Evolutionary conservation across 768 basidiomycete species (phyloP), one percentile per base, ranked within the genome.

Genomic region (Brasilioporus rufonigricans): DNA sequence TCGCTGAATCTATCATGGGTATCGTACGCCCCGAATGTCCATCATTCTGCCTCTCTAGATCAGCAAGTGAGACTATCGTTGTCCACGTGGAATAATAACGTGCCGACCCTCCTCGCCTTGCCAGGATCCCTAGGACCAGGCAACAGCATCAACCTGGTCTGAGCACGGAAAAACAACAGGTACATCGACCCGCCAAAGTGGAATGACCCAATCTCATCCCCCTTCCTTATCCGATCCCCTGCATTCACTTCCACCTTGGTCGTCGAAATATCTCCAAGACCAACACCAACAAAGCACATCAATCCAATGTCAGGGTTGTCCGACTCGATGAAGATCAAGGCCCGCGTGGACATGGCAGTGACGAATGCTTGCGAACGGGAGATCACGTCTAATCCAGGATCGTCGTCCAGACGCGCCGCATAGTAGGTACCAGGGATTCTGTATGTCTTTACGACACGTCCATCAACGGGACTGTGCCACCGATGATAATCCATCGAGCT

Each of bases 201-300:
- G n/a, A n/a, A n/a, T n/a, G n/a, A n/a, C n/a, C n/a, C n/a, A n/a
- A n/a, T n/a, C n/a, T n/a, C n/a, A n/a, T n/a, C n/a, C n/a, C n/a
- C n/a, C n/a, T n/a, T n/a, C n/a, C n/a, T n/a, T n/a, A n/a, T n/a
- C n/a, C n/a, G n/a, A n/a, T n/a, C n/a, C n/a, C n/a, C n/a, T n/a
- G n/a, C n/a, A n/a, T n/a, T n/a, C 21, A 85, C 83, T 1, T 69
- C 77, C 19, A 77, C 62, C 57, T 79, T 76, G 56, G 79, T 81
- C n/a, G 82, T 85, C 31, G 82, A 86, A 1, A 86, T 76, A 65
- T 87, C 85, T 1, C 73, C 73, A 75, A 87, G 83, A 0, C 85
- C 85, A 11, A 86, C 75, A 0, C 68, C 82, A 4, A 87, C 71
- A 66, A 86, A 84, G 53, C 76, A 79, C 75, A 85, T 74, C 39